Evolutionary conservation across 163 green algal species (phyloP), one percentile per base, ranked within the genome.

Genomic region (Volvox carteri): DNA sequence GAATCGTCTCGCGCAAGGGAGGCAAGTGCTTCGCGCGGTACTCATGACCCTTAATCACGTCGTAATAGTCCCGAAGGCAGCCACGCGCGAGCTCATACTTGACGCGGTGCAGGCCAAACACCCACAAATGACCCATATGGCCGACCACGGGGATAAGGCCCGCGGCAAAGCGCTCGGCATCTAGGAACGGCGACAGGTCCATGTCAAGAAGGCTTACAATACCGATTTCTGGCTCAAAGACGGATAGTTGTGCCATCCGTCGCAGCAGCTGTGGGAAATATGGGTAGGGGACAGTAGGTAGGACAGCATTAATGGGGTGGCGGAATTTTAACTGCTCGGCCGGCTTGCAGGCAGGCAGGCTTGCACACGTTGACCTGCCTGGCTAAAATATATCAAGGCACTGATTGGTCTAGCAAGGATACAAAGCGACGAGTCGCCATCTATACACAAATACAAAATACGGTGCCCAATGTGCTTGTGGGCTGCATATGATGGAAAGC

Each of bases 161-260:
- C 67, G 33, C 28, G 33, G 19, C 46, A 46, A 48, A 76, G 9
- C 30, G 30, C 30, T 46, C 33, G 23, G 30, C 6, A 21, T 76
- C 67, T 7, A 76, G n/a, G n/a, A 76, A 35, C 67, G 35, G 30
- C 8, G 30, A 44, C 23, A 44, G 44, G 33, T 76, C 67, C n/a
- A 76, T 44, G 67, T 76, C 67, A 46, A 28, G 30, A 46, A 76
- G 30, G 67, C 67, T 76, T 19, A 76, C 67, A 30, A 76, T 11
- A 30, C 67, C 67, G 30, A 76, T 21, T 16, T 44, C 33, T 30
- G 28, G 30, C 9, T 76, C 67, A 7, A 48, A 19, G 21, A 76
- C 11, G 8, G 67, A 76, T 35, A 76, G 28, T 28, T 76, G n/a
- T 18, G 35, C 33, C 30, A 76, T 44, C 8, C 30, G 23, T 5